Base-by-base conservation (phyloP, 164 flowering plant genomes). In the Litsea cubeba region DNA sequence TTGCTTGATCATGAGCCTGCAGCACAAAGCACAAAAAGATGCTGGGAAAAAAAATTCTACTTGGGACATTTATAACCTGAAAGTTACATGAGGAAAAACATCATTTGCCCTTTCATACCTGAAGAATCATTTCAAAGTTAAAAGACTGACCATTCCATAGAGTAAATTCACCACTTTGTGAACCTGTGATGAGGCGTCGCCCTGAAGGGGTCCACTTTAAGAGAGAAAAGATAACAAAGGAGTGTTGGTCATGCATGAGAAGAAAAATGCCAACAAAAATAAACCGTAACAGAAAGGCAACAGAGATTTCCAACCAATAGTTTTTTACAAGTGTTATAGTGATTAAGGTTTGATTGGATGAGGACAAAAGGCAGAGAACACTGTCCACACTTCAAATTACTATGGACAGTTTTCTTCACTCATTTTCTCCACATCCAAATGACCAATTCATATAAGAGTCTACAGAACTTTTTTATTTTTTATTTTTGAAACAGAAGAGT, bases 71-170 rank as follows among this genome's bases (percentile, higher is more conserved):
- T 73, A 46, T 51, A 22, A 70, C 24, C 51, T 50, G 18, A 62
- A 50, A 57, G 23, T 1, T 73, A 49, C 62, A n/a, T 30, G 5
- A 67, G 28, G 32, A 51, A 35, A 20, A 77, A 64, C 17, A 25
- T 23, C 62, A 15, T 75, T 64, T 69, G 50, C 26, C 17, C 70
- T 49, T 57, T 7, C 40, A 50, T 81, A 96, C 99, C 97, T 96
- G 99, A 81, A 96, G 88, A 82, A 96, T 94, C 97, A 96, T 94
- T 85, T 96, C 99, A 85, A 96, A 94, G 79, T 96, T 96, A 76
- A 96, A 96, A 2, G 99, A 91, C 70, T 94, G 99, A 14, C 99
- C 99, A 87, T 96, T 96, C 99, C 99, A 96, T 50, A 96, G 87
- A 71, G 99, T 96, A 74, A 96, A 96, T 82, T 96, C 99, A 68